A percentile compares a stretch with the other conserved stretches of the same genome.
These are phyloP conservation scores for Beta corolliflora DNA, from an alignment of 179 eudicot species.

Conservation along the genomic window DNA sequence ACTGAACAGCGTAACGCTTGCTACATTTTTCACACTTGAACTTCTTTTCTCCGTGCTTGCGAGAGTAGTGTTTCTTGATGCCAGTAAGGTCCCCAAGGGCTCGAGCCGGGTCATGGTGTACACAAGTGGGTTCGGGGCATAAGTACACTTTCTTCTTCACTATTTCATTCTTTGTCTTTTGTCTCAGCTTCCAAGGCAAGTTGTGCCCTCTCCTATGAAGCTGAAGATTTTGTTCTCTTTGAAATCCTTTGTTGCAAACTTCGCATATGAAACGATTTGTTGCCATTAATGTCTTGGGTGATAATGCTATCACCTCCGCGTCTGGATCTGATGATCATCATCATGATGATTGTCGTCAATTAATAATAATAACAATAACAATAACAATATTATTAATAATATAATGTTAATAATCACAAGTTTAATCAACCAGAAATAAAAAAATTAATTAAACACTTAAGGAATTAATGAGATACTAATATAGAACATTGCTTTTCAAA, in stretches of 20 bases:
- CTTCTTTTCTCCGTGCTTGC: constrained; percentile 49
- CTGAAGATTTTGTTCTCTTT: constrained; percentile 45
- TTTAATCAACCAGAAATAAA: background rate
- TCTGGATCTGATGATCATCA: constrained; percentile 34
- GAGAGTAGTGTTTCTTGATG: constrained; percentile 40
- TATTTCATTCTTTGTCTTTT: constrained; percentile 37
- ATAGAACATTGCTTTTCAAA: background rate
- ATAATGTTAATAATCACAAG: background rate
- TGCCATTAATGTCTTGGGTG: constrained; percentile 46
- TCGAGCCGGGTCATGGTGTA: constrained; percentile 44
- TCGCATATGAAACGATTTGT: constrained; percentile 46
- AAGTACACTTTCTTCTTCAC: constrained; percentile 40
- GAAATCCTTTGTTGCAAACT: constrained; percentile 47
- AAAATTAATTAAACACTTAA: background rate
- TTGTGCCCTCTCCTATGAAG: constrained; percentile 50
- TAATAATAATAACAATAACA: no score
- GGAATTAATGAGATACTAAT: background rate
- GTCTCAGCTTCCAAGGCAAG: constrained; percentile 44
- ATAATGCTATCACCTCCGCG: constrained; percentile 43
- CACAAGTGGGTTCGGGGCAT: constrained; percentile 41
- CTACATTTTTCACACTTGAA: constrained; percentile 48
- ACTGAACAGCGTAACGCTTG: constrained; percentile 44
- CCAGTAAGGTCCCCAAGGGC: constrained; percentile 49
- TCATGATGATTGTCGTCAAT: no score
- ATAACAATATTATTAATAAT: no score